Base-by-base conservation (phyloP, 2,329 filamentous ascomycete species). In the Diaporthe ilicicola region DNA sequence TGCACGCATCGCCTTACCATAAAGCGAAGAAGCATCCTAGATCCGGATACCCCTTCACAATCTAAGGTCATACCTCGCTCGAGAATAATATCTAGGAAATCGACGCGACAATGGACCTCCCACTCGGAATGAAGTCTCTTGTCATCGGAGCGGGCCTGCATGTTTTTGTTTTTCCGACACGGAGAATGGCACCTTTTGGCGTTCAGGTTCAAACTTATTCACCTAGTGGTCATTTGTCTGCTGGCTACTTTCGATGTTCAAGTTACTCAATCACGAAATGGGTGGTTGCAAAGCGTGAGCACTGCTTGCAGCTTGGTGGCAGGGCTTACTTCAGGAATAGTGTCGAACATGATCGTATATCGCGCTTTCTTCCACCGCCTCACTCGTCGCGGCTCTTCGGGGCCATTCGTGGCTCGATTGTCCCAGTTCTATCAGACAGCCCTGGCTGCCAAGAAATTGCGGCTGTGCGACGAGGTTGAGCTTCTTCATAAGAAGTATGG, bases 401-500 rank as follows among this genome's bases (percentile, higher is more conserved):
- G 53, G 2, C 32, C 53, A 24, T 56, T 39, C 12, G 12, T 56
- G 32, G 53, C 53, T 17, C 32, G 34, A 22, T 8, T 39, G 3
- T 56, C 54, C 1, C 54, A 56, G 5, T 2, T 56, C 8, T 56
- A 56, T 19, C 34, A 42, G 22, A 56, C 34, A 3, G 2, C 3
- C 13, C 54, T 56, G 0, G 34, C 54, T 27, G 24, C 2, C 34
- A 56, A 56, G 34, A 67, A 54, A 32, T 8, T 53, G 19, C 32
- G 51, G 24, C 22, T 67, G 15, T 54, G 62, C 42, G 54, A 39
- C 22, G 54, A 56, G 34, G 22, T 67, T 7, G 46, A 54, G 29
- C 22, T n/a, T 8, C 62, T 67, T 10, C 62, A 67, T 6, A 67
- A 17, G n/a, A 37, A 42, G 22, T 67, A 67, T 22, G 62, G 62